A percentile compares a stretch with the other conserved stretches of the same genome.
Conservation (phyloP, 2,329 filamentous ascomycete genomes). For the Elsinoe australis region DNA sequence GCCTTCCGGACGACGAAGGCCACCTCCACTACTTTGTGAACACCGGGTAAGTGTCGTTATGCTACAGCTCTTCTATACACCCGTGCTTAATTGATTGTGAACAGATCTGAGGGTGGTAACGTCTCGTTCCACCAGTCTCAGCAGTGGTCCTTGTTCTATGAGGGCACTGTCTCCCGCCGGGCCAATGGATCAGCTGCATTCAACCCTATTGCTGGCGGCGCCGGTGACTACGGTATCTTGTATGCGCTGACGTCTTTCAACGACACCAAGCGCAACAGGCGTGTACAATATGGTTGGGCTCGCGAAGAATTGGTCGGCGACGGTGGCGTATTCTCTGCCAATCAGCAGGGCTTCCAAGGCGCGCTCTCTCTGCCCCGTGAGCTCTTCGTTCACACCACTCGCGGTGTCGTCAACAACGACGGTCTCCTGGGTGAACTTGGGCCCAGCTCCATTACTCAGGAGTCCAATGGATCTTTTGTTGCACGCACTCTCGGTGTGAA, state of each 20-base stretch:
- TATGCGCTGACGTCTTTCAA: constrained; percentile 43
- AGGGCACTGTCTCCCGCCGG: constrained; percentile 36
- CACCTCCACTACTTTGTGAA: constrained; percentile 39
- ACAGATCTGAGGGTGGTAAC: constrained; percentile 38
- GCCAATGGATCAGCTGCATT: constrained; percentile 40
- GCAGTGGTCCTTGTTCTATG: constrained; percentile 42
- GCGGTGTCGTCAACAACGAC: constrained; percentile 32
- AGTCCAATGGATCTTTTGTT: constrained; percentile 31
- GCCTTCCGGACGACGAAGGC: constrained; percentile 37
- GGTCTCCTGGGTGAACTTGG: constrained; percentile 30
- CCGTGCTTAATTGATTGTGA: not conserved
- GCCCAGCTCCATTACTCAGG: constrained; percentile 30
- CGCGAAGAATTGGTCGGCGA: constrained; percentile 37
- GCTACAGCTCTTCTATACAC: not conserved
- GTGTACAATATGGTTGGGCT: constrained; percentile 43
- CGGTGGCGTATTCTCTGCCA: constrained; percentile 33
- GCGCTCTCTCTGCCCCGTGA: constrained; percentile 39
- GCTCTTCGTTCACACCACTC: constrained; percentile 40
- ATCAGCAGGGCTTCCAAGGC: constrained; percentile 40
- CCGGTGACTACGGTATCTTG: constrained; percentile 38
- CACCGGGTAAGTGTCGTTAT: constrained; percentile 29
- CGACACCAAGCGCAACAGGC: constrained; percentile 42
- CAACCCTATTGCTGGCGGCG: constrained; percentile 38
- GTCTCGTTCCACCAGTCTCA: constrained; percentile 34
- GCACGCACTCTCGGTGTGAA: constrained; percentile 40